phyloP scores from a whole-genome alignment of 495 filamentous ascomycete genomes.

The Aspergillus sclerotiicarbonarius region DNA sequence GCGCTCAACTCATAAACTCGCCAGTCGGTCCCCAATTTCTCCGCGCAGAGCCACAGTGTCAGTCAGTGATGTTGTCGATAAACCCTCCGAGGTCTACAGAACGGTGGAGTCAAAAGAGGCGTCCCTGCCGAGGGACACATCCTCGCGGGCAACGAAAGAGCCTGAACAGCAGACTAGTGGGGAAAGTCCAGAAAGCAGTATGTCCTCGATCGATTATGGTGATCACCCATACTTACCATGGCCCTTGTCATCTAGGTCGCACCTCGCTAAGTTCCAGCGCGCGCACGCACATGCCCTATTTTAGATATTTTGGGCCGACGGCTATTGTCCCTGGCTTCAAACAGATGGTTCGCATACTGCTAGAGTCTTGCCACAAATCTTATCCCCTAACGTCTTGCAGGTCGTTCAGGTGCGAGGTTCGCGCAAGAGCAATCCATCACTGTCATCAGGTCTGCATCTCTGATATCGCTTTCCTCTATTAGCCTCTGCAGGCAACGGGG shows the following conservation, averaged over 20 bases:
- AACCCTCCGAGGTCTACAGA: conserved; percentile 21
- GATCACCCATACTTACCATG: conserved; percentile 16
- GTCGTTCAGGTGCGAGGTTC: conserved; percentile 64
- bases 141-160: conserved; percentile 29
- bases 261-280: conserved; percentile 40
- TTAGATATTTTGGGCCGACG: conserved; percentile 83
- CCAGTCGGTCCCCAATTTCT: conserved; percentile 33
- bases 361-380: neutral
- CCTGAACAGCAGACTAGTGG: conserved; percentile 26
- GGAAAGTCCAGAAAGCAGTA: conserved; percentile 44
- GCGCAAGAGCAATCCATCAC: conserved; percentile 47
- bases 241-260: conserved; percentile 23
- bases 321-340: conserved; percentile 92
- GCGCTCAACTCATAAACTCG: conserved; percentile 19
- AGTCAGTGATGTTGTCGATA: conserved; percentile 11
- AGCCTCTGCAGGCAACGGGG: too few species aligned
- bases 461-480: neutral
- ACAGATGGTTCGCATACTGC: conserved; percentile 63
- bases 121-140: conserved; percentile 21
- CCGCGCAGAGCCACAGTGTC: conserved; percentile 13
- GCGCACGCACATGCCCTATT: conserved; percentile 76
- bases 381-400: conserved; percentile 20
- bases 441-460: conserved; percentile 42
- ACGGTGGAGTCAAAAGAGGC: conserved; percentile 20
- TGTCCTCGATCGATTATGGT: conserved; percentile 15